Base-by-base conservation (phyloP, 768 basidiomycete genomes). In the Leucogyrophana mollusca region DNA sequence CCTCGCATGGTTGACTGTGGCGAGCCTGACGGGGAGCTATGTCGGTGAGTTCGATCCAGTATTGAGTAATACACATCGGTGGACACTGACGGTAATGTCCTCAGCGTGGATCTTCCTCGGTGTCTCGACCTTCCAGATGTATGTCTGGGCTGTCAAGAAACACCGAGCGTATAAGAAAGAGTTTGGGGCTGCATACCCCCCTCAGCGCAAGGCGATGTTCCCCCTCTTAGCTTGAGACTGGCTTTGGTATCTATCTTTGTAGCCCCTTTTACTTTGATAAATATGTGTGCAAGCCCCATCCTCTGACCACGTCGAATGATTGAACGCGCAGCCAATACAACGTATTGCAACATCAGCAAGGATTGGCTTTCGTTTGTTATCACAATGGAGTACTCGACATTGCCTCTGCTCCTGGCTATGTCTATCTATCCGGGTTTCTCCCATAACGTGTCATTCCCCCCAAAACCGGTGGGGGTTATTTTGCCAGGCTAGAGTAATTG, bases 151-250 rank as follows among this genome's bases (percentile, higher is more conserved):
- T 11, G 57, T 78, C 33, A 92, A 94, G 74, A 98, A 96, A 72
- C 94, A 97, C 57, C 71, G 67, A 44, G 77, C 76, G 43, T 98
- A 98, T 72, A 90, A 83, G 75, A 93, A 86, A 60, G 95, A 99
- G 65, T 96, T 97, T 55, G 93, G 93, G 25, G 84, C 81, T 54
- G 80, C 85, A 47, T 95, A 92, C 60, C 94, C 82, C 35, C 77
- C 69, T 55, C 70, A 67, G 17, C 73, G 93, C 65, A 91, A 85
- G 65, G 84, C 81, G 27, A 82, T 95, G 65, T 73, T 92, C 56
- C 94, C 93, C 0, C 87, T 85, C 35, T 50, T 65, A 34, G 63
- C 65, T 11, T 65, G 43, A 40, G 7, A 13, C 13, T 30, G 13
- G 27, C 7, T 7, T 30, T 7, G 27, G 13, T n/a, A n/a, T n/a